Percentiles rank a stretch among this genome's conserved stretches.
These are phyloP conservation scores for Phalaenopsis equestris DNA, from an alignment of 106 monocot species.

Conservation along the genomic window DNA sequence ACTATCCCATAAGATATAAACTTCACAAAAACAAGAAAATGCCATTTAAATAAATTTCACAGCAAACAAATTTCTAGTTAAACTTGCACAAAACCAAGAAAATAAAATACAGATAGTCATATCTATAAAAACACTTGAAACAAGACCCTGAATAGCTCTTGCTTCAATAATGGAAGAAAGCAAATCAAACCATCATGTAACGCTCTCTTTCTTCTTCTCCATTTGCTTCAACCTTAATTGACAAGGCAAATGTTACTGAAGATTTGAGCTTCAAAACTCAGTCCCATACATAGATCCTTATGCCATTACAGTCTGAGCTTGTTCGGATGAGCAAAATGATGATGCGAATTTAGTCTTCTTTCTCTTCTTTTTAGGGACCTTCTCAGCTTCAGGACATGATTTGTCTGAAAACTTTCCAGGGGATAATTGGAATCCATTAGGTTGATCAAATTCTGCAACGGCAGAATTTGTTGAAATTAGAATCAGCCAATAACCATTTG, in stretches of 20 bases:
- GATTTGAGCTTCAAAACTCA: background rate
- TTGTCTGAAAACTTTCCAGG: conserved; percentile 12
- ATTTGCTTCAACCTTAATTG: background rate
- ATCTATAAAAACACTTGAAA: background rate
- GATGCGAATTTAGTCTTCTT: conserved; percentile 37
- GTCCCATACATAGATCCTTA: background rate
- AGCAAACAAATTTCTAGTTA: background rate
- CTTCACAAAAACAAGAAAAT: too few relatives aligned
- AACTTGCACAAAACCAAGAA: background rate
- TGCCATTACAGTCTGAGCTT: conserved; percentile 3
- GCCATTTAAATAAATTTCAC: background rate
- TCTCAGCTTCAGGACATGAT: conserved; percentile 26
- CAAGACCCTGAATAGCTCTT: background rate
- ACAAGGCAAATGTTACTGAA: background rate
- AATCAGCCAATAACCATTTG: background rate
- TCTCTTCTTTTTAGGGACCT: conserved; percentile 40
- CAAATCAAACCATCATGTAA: background rate
- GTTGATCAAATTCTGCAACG: conserved; percentile 46
- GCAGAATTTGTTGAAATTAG: background rate
- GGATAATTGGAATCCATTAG: conserved; percentile 25
- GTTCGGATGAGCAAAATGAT: conserved; percentile 26
- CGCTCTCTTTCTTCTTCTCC: background rate
- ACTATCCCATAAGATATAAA: too few relatives aligned
- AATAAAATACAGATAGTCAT: background rate
- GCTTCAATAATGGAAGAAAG: background rate